Base-by-base conservation (phyloP, 371 early-diverging fungal genomes). In the Chytridium lagenaria region DNA sequence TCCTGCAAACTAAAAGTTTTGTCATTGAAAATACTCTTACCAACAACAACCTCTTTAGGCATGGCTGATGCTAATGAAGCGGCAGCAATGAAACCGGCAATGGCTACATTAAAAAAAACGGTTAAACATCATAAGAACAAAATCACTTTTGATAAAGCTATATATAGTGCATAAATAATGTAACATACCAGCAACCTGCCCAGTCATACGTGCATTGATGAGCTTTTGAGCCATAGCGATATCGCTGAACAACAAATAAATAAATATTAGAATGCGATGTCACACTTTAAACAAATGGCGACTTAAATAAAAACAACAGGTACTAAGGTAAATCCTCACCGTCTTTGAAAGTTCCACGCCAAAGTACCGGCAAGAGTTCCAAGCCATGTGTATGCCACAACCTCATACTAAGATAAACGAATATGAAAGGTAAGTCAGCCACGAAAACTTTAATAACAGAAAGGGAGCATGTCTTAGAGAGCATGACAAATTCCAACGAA, bases 121-220 rank as follows among this genome's bases (percentile, higher is more conserved):
- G 10, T 31, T 61, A 19, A 34, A 30, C 10, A 50, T n/a, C 23
- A 31, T n/a, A 26, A 37, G 16, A 3, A 15, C 23, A 33, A n/a
- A n/a, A n/a, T n/a, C n/a, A n/a, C n/a, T n/a, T n/a, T n/a, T n/a
- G n/a, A n/a, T n/a, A n/a, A n/a, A n/a, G n/a, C n/a, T n/a, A n/a
- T n/a, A n/a, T n/a, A n/a, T n/a, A n/a, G n/a, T n/a, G n/a, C n/a
- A n/a, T n/a, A n/a, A n/a, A n/a, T n/a, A n/a, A n/a, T n/a, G n/a
- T n/a, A 26, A 37, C 65, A 49, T 65, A 49, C 73, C 81, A 26
- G 71, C 51, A 44, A 72, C 61, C 68, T 83, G 83, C 0, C 78
- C 80, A 28, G 76, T 73, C 73, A 83, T 37, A 76, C 83, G 79
- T n/a, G 83, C 75, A 68, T 83, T 83, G 68, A 83, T 79, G 59